These are phyloP conservation scores for Apiospora pterosperma DNA, from an alignment of 2,329 filamentous ascomycete genomes.

Conservation along the genomic window DNA sequence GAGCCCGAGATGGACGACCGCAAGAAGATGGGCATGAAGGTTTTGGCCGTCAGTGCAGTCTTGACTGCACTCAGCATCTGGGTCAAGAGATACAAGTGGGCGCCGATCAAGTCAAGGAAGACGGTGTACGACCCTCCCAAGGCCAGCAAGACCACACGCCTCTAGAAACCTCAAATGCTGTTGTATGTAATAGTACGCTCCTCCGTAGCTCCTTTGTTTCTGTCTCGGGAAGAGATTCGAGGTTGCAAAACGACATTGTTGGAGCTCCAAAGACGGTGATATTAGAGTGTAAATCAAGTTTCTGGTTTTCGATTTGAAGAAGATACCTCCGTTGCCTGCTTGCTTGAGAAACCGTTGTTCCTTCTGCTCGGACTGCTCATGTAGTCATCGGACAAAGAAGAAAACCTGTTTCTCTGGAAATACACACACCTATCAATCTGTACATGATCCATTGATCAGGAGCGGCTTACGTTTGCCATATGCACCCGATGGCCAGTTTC, in stretches of 20 bases:
- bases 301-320: slow-evolving; percentile 11
- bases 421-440: too few relatives aligned
- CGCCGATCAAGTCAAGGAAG: slow-evolving; percentile 93
- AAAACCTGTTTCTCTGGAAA: background rate
- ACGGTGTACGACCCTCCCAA: slow-evolving; percentile 79
- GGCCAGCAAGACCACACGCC: slow-evolving; percentile 44
- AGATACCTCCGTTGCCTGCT: background rate
- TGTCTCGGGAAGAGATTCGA: slow-evolving; percentile 21
- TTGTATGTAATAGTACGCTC: slow-evolving; percentile 29
- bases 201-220: slow-evolving; percentile 26
- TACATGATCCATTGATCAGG: background rate
- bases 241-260: slow-evolving; percentile 17
- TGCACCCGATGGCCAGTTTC: background rate
- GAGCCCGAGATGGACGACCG: slow-evolving; percentile 99
- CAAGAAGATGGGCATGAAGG: slow-evolving; percentile 99
- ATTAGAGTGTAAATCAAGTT: slow-evolving; percentile 39
- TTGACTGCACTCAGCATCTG: slow-evolving; percentile 88
- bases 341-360: background rate
- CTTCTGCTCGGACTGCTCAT: background rate
- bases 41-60: slow-evolving; percentile 73
- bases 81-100: slow-evolving; percentile 99
- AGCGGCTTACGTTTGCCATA: background rate
- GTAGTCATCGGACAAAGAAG: background rate
- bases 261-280: slow-evolving; percentile 26
- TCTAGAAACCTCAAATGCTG: slow-evolving; percentile 29